Conservation (phyloP, 352 stramenopile genomes). For the Phytopythium chamaehyphon region DNA sequence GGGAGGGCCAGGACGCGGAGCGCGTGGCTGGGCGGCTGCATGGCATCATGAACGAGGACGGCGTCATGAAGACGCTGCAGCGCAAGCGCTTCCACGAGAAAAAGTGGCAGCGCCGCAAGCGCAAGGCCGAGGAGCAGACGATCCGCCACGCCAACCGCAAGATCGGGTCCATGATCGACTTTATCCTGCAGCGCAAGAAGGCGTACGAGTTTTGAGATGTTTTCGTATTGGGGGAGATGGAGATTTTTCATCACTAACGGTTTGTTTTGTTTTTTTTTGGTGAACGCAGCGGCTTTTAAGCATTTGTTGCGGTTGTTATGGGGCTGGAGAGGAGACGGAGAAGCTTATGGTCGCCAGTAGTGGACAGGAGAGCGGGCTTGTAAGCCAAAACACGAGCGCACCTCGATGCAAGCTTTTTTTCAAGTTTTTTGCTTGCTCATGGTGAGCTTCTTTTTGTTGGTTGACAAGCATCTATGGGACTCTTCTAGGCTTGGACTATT, state of each 20-base stretch:
- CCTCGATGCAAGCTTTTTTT: neutral
- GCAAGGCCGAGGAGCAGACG: constrained; percentile 70
- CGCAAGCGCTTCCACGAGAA: constrained; percentile 83
- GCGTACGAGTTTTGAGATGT: too few species aligned
- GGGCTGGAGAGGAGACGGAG: neutral
- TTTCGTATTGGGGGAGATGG: neutral
- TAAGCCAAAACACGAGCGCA: neutral
- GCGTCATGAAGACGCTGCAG: constrained; percentile 64
- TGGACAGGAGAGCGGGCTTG: neutral
- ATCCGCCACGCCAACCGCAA: constrained; percentile 80
- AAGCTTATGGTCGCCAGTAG: neutral
- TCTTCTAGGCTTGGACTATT: too few species aligned
- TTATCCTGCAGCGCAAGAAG: constrained; percentile 81
- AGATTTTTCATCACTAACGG: neutral
- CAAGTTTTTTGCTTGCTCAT: too few species aligned
- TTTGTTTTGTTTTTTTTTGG: neutral
- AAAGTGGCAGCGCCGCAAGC: constrained; percentile 78
- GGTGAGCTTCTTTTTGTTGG: too few species aligned
- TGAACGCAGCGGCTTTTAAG: constrained; percentile 18
- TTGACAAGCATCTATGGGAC: too few species aligned
- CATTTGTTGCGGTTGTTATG: neutral
- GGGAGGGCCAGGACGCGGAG: constrained; percentile 38
- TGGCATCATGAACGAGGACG: constrained; percentile 71
- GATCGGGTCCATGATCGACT: constrained; percentile 83
- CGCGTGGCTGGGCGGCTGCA: constrained; percentile 55